Evolutionary conservation across 805 yeast species (phyloP).

Genomic region (Komagataella ulmi): DNA sequence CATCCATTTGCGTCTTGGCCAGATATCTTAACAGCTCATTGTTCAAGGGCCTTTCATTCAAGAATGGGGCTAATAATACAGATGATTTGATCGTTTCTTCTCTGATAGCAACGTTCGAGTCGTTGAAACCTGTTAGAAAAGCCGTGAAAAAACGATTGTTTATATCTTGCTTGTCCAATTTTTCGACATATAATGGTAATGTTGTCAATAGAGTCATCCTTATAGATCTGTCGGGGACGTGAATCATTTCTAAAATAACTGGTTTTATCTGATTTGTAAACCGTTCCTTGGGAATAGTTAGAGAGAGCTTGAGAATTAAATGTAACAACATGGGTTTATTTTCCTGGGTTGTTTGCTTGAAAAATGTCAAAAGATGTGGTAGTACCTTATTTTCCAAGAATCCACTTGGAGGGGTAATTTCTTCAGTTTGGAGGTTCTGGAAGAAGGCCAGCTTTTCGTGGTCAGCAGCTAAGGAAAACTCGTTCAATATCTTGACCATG

Average conservation of each 20-base stretch:
- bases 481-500: conserved; percentile 39
- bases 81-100: conserved; percentile 65
- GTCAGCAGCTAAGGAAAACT: conserved; percentile 37
- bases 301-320: conserved; percentile 24
- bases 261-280: conserved; percentile 40
- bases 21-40: conserved; percentile 70
- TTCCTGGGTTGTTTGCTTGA: conserved; percentile 13
- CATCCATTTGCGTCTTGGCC: conserved; percentile 75
- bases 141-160: conserved; percentile 56
- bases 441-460: conserved; percentile 38
- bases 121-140: conserved; percentile 73
- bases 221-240: conserved; percentile 62
- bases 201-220: conserved; percentile 58
- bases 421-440: conserved; percentile 21
- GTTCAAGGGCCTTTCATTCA: conserved; percentile 71
- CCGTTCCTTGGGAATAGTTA: conserved; percentile 15
- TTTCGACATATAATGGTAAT: conserved; percentile 39
- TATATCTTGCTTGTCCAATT: conserved; percentile 44
- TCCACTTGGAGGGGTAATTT: conserved; percentile 30
- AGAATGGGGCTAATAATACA: conserved; percentile 40
- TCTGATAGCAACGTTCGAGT: conserved; percentile 69
- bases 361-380: conserved; percentile 54
- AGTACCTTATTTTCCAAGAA: conserved; percentile 45
- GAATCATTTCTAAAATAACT: conserved; percentile 46
- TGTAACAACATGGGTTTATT: conserved; percentile 21